A percentile compares a stretch with the other conserved stretches of the same genome.
These are phyloP conservation scores for Salisapilia sapeloensis DNA, from an alignment of 352 stramenopile genomes.

Conservation along the genomic window DNA sequence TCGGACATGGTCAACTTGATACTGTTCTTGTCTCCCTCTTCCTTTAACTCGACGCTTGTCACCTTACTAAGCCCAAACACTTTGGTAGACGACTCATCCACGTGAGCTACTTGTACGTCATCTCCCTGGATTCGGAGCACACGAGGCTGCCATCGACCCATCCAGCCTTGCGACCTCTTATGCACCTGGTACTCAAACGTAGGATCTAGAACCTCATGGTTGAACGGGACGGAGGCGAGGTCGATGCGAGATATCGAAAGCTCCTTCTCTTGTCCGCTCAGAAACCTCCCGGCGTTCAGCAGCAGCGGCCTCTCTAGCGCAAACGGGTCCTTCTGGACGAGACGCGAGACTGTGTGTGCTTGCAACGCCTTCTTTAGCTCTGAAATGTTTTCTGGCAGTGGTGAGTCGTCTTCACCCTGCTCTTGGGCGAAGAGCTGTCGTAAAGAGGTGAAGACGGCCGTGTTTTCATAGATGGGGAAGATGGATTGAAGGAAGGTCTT, in stretches of 20 bases:
- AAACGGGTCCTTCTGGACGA: conserved; percentile 17
- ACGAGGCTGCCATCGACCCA: conserved; percentile 31
- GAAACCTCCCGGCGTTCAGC: background rate
- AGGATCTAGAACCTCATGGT: conserved; percentile 9
- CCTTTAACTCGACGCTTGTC: no score
- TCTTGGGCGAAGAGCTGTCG: conserved; percentile 3
- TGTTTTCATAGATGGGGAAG: conserved; percentile 18
- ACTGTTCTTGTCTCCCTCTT: no score
- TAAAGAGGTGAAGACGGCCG: conserved; percentile 10
- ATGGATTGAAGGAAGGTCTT: conserved; percentile 11
- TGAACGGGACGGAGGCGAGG: background rate
- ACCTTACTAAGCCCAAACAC: no score
- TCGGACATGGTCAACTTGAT: no score
- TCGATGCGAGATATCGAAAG: conserved; percentile 6
- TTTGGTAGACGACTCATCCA: no score
- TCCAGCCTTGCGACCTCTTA: conserved; percentile 54
- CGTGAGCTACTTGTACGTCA: no score
- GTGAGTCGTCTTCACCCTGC: background rate
- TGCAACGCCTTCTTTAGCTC: conserved; percentile 17
- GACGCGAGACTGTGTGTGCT: conserved; percentile 12
- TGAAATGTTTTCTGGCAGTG: conserved; percentile 10
- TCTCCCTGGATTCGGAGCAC: no score
- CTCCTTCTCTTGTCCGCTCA: conserved; percentile 4
- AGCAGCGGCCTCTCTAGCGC: conserved; percentile 11
- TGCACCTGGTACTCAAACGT: conserved; percentile 32